These are phyloP conservation scores for Effrenium voratum DNA, from an alignment of 73 alveolate species.

Conservation along the genomic window DNA sequence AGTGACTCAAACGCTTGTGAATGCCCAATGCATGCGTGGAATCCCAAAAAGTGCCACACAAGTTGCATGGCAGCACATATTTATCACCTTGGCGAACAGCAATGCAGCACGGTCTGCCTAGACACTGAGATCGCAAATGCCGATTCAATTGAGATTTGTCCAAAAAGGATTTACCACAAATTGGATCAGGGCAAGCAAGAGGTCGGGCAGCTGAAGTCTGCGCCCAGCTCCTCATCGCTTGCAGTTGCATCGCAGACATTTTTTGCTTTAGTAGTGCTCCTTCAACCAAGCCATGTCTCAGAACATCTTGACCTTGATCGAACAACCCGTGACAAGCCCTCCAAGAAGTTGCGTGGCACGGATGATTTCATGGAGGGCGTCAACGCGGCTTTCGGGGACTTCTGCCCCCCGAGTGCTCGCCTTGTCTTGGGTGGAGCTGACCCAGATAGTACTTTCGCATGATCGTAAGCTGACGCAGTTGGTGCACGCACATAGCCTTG, in stretches of 20 bases:
- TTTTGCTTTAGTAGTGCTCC: too few relatives aligned
- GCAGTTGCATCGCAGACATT: too few relatives aligned
- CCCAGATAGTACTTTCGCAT: not conserved
- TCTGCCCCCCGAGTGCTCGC: not conserved
- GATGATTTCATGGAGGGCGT: too few relatives aligned
- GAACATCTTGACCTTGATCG: too few relatives aligned
- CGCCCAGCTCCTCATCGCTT: too few relatives aligned
- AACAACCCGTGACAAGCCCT: too few relatives aligned
- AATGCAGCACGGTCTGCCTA: not conserved
- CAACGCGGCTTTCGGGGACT: too few relatives aligned
- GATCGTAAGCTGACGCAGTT: not conserved
- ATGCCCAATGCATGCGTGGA: not conserved
- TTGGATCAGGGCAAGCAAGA: not conserved
- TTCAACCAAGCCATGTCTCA: too few relatives aligned
- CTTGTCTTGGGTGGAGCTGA: not conserved
- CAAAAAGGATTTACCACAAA: not conserved
- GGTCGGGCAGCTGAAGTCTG: not conserved
- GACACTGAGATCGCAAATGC: not conserved
- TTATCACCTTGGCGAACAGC: not conserved
- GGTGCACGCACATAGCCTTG: not conserved
- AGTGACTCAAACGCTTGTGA: too few relatives aligned
- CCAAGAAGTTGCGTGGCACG: too few relatives aligned
- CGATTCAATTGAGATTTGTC: not conserved
- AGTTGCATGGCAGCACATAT: not conserved
- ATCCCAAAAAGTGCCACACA: not conserved